A percentile compares a stretch with the other conserved stretches of the same genome.
These are phyloP conservation scores for Butyriboletus loyo DNA, from an alignment of 768 basidiomycete species.

Conservation along the genomic window DNA sequence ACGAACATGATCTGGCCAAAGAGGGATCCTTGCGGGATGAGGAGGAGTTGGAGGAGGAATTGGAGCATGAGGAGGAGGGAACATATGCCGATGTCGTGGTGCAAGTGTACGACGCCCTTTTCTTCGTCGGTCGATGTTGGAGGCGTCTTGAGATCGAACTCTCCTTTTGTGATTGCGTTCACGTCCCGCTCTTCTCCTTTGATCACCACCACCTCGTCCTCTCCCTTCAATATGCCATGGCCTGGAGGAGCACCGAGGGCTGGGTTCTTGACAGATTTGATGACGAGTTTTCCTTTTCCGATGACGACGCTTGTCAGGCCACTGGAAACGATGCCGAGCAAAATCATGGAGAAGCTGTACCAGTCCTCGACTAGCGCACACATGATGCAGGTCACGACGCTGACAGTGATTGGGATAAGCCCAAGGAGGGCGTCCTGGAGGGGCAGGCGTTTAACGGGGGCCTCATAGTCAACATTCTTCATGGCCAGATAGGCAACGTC, in stretches of 20 bases:
- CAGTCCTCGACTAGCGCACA: conserved; percentile 28
- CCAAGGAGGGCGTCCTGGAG: conserved; percentile 8
- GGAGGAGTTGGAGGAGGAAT: conserved; percentile 33
- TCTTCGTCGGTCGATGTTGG: not conserved
- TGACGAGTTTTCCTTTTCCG: conserved; percentile 22
- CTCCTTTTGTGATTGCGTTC: conserved; percentile 29
- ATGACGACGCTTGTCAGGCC: conserved; percentile 26
- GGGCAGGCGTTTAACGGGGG: not conserved
- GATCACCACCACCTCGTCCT: conserved; percentile 23
- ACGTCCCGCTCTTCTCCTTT: conserved; percentile 28
- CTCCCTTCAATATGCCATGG: conserved; percentile 26
- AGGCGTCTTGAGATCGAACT: conserved; percentile 21
- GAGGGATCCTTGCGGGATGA: conserved; percentile 32
- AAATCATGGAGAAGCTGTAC: conserved; percentile 31
- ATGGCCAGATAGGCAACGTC: conserved; percentile 23
- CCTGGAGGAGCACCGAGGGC: conserved; percentile 24
- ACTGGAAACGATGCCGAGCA: conserved; percentile 32
- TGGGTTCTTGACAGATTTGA: conserved; percentile 13
- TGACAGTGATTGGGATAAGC: conserved; percentile 23
- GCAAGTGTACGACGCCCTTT: not conserved
- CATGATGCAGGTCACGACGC: conserved; percentile 22
- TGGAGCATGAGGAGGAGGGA: conserved; percentile 30
- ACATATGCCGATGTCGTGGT: conserved; percentile 23
- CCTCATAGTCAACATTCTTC: not conserved
- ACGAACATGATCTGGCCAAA: conserved; percentile 38